Evolutionary conservation across 495 filamentous ascomycete species (phyloP).

Genomic region (Peziza echinospora): DNA sequence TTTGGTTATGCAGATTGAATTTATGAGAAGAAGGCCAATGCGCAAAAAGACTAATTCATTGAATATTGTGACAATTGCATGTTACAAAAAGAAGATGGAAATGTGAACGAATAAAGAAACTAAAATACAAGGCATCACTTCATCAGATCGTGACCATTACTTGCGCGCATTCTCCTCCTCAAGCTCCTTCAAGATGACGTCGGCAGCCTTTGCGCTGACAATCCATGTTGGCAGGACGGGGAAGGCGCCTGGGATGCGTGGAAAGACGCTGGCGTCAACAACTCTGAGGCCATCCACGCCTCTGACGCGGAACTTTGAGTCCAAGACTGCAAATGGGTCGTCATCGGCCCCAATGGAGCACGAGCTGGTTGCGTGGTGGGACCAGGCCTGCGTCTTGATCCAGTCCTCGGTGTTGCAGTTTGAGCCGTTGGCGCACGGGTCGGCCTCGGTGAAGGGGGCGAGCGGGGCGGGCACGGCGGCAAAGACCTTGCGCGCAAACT

Average conservation of each 20-base stretch:
- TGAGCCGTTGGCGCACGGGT: conserved; percentile 27
- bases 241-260: conserved; percentile 24
- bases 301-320: conserved; percentile 34
- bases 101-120: no score
- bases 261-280: conserved; percentile 39
- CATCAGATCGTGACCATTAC: no score
- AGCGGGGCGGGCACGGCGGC: conserved; percentile 18
- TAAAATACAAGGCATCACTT: no score
- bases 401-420: conserved; percentile 26
- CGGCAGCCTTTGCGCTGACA: no score
- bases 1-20: no score
- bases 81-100: no score
- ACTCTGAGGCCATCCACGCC: conserved; percentile 35
- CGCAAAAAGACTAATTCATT: no score
- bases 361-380: conserved; percentile 38
- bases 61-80: no score
- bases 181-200: no score
- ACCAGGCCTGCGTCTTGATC: conserved; percentile 33
- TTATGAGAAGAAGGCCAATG: no score
- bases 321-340: conserved; percentile 36
- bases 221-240: neutral
- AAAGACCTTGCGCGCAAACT: conserved; percentile 25
- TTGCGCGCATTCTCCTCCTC: no score
- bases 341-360: conserved; percentile 33
- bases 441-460: conserved; percentile 26